Base-by-base conservation (phyloP, 345 rosid species). In the Brassica rapa region DNA sequence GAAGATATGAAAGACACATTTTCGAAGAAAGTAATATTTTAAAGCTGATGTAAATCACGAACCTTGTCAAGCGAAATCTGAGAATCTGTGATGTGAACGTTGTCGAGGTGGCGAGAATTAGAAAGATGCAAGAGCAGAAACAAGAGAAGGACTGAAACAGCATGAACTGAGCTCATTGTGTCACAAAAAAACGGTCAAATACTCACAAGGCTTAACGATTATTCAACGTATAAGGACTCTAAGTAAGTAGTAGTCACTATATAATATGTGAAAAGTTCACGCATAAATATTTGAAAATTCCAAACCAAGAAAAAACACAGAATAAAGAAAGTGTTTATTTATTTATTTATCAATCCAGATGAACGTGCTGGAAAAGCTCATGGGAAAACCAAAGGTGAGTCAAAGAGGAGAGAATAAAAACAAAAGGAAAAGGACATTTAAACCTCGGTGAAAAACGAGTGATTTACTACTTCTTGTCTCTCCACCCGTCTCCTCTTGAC, bases 361-460 rank as follows among this genome's bases (percentile, higher is more conserved):
- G 72, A 49, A 49, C 16, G 82, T 57, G 68, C 67, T 77, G 59
- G 71, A 70, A 51, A 77, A 76, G 70, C 41, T 70, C 76, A 77
- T 77, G 60, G 81, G 76, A 64, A 64, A 78, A 46, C 69, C 69
- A 79, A 61, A 79, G 46, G 35, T 23, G 78, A 79, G 82, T 79
- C 73, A 68, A 73, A 78, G 60, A 71, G 15, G 24, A 71, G 72
- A 66, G 68, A 66, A 46, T 12, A 51, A 64, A 74, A 30, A 65
- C 53, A 61, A 73, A 73, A 72, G 61, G 77, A 72, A 72, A 78
- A 78, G 53, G 46, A 78, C 81, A 71, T 16, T 4, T 15, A 61
- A 79, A 73, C 82, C 78, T 79, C 78, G 82, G 74, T 73, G 49
- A 61, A 73, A 68, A 68, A 68, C 82, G 74, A 73, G 82, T 35